Evolutionary conservation across 2,329 filamentous ascomycete genomes (phyloP).

Genomic region (Ceratocystis alfenasii): DNA sequence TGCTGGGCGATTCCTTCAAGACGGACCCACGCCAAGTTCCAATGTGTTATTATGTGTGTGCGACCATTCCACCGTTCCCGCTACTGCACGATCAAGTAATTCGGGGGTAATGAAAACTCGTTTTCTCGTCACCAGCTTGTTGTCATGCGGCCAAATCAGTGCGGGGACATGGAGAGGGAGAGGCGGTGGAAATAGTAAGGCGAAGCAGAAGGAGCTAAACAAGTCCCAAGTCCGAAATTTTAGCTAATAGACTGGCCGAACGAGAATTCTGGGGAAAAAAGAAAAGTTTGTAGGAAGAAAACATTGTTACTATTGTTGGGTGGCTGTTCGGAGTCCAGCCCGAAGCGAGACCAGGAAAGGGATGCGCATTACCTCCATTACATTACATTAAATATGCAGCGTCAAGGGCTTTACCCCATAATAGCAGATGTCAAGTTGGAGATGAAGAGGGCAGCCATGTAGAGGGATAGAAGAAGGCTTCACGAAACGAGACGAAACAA

Average conservation of each 20-base stretch:
- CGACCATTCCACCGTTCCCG: not conserved
- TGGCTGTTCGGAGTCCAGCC: not conserved
- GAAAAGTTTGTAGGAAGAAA: not conserved
- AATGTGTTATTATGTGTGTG: not conserved
- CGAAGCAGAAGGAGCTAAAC: not conserved
- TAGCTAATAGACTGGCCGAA: not conserved
- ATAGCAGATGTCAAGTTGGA: not conserved
- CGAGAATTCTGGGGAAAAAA: not conserved
- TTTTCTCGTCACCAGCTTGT: not conserved
- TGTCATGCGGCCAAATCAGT: slow-evolving; percentile 15
- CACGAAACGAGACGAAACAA: not conserved
- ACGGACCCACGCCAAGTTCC: not conserved
- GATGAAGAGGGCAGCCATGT: not conserved
- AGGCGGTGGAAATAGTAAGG: not conserved
- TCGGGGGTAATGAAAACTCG: slow-evolving; percentile 19
- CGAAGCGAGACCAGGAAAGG: not conserved
- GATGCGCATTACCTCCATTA: too few relatives aligned
- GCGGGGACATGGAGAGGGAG: not conserved
- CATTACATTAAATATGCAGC: too few relatives aligned
- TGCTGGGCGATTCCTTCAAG: not conserved
- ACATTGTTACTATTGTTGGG: not conserved
- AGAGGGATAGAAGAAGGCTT: not conserved
- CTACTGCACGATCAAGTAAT: slow-evolving; percentile 19
- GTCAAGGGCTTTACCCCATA: not conserved
- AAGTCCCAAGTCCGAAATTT: not conserved